Conservation (phyloP, 495 filamentous ascomycete species). For the Tetracladium setigerum region DNA sequence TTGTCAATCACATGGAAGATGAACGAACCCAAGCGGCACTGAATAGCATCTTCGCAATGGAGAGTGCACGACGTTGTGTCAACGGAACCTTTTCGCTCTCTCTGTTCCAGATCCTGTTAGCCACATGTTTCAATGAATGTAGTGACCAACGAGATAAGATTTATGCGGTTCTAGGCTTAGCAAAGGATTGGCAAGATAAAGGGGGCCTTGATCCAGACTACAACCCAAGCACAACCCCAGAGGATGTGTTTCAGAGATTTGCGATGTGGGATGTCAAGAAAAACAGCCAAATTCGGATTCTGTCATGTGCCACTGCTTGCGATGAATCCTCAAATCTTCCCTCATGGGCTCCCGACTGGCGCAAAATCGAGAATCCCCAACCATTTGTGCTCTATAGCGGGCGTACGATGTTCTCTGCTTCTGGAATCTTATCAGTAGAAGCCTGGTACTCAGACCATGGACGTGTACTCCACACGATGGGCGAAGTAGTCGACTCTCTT, state of each 20-base stretch:
- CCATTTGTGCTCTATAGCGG: slow-evolving; percentile 20
- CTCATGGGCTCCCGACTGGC: slow-evolving; percentile 24
- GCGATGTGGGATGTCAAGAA: slow-evolving; percentile 6
- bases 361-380: slow-evolving; percentile 2
- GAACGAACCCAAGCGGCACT: background rate
- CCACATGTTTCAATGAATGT: slow-evolving; percentile 2
- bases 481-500: background rate
- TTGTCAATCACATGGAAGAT: background rate
- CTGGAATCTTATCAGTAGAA: slow-evolving; percentile 12
- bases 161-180: slow-evolving; percentile 3
- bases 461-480: slow-evolving; percentile 8
- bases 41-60: slow-evolving; percentile 3
- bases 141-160: slow-evolving; percentile 5
- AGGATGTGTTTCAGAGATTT: slow-evolving; percentile 8
- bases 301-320: slow-evolving; percentile 6
- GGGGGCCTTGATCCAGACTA: background rate
- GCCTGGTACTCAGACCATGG: slow-evolving; percentile 14
- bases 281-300: slow-evolving; percentile 5
- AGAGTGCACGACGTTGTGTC: background rate
- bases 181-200: slow-evolving; percentile 7
- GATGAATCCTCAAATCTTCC: slow-evolving; percentile 7
- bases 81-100: background rate
- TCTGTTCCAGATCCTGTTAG: slow-evolving; percentile 4
- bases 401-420: slow-evolving; percentile 18
- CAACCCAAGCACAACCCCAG: no score